phyloP scores from a whole-genome alignment of 1,139 yeast genomes.

The Lodderomyces oxycetoniae region DNA sequence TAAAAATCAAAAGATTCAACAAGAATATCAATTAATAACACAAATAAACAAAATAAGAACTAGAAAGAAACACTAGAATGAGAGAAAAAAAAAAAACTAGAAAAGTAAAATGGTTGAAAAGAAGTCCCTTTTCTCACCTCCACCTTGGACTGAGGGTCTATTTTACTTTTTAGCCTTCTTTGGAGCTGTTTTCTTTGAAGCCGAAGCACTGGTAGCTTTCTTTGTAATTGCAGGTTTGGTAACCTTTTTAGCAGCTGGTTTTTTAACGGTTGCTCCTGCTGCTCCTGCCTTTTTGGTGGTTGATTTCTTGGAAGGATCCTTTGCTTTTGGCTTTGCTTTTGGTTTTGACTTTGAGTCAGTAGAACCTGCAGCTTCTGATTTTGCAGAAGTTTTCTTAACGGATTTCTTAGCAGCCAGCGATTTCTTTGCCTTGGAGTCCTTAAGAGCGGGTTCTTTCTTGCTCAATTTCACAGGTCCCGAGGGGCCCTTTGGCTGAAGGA shows the following conservation, averaged over 20 bases:
- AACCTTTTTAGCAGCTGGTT: constrained; percentile 2
- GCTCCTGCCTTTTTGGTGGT: constrained; percentile 15
- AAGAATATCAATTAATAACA: too few species aligned
- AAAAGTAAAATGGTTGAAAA: too few species aligned
- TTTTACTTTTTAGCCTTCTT: constrained; percentile 2
- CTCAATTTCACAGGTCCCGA: constrained; percentile 68
- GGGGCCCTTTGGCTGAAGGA: constrained; percentile 84
- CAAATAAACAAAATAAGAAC: too few species aligned
- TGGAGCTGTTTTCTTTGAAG: constrained; percentile 1
- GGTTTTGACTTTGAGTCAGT: constrained; percentile 13
- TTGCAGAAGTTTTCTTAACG: constrained; percentile 14
- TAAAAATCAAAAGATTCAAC: too few species aligned
- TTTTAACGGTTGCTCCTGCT: constrained; percentile 7
- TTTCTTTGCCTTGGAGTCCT: constrained; percentile 21
- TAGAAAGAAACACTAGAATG: too few species aligned
- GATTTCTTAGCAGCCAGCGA: constrained; percentile 12
- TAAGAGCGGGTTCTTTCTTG: constrained; percentile 28
- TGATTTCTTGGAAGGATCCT: constrained; percentile 14
- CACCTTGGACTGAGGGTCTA: too few species aligned
- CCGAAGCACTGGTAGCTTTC: constrained; percentile 12
- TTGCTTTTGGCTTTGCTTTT: constrained; percentile 15
- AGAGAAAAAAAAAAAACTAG: too few species aligned
- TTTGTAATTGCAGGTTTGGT: constrained; percentile 4
- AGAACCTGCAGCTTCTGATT: constrained; percentile 7
- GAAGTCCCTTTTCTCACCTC: too few species aligned